These are phyloP conservation scores for Phaeoacremonium minimum DNA, from an alignment of 2,329 filamentous ascomycete genomes.

Conservation along the genomic window DNA sequence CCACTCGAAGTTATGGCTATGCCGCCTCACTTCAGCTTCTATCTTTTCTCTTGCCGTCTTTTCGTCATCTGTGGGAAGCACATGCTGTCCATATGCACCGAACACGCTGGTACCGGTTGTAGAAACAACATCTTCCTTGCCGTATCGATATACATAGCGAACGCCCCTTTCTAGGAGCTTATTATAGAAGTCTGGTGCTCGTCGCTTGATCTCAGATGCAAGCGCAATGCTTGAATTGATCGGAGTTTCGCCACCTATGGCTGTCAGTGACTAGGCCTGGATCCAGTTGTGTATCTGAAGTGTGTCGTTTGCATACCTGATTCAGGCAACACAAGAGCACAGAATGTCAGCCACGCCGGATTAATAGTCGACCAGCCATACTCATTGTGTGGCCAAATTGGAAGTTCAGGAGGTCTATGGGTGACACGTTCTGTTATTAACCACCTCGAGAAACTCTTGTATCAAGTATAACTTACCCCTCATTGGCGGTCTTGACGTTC, in stretches of 20 bases:
- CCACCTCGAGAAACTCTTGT: too few relatives aligned
- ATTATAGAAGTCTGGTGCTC: constrained; percentile 20
- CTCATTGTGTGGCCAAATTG: constrained; percentile 32
- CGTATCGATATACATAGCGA: constrained; percentile 24
- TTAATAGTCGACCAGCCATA: constrained; percentile 32
- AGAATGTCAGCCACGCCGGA: constrained; percentile 28
- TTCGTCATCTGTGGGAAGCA: constrained; percentile 17
- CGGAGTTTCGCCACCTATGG: constrained; percentile 26
- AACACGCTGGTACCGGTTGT: constrained; percentile 25
- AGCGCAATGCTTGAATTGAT: constrained; percentile 24
- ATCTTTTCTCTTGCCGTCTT: constrained; percentile 17
- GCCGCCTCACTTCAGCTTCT: constrained; percentile 24
- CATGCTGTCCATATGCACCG: constrained; percentile 23
- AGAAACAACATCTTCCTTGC: constrained; percentile 16
- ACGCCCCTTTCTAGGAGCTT: constrained; percentile 21
- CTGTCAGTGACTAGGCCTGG: too few relatives aligned
- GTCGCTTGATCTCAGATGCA: constrained; percentile 16
- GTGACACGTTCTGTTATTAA: too few relatives aligned
- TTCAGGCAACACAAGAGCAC: constrained; percentile 15
- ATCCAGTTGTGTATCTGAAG: neutral
- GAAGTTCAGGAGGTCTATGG: constrained; percentile 24
- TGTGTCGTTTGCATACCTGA: constrained; percentile 9
- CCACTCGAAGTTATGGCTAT: constrained; percentile 25
- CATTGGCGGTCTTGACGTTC: constrained; percentile 31
- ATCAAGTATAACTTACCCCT: constrained; percentile 18